Evolutionary conservation across 805 yeast genomes (phyloP), one percentile per base, ranked within the genome.

Genomic region (Cyberlindnera japonica): DNA sequence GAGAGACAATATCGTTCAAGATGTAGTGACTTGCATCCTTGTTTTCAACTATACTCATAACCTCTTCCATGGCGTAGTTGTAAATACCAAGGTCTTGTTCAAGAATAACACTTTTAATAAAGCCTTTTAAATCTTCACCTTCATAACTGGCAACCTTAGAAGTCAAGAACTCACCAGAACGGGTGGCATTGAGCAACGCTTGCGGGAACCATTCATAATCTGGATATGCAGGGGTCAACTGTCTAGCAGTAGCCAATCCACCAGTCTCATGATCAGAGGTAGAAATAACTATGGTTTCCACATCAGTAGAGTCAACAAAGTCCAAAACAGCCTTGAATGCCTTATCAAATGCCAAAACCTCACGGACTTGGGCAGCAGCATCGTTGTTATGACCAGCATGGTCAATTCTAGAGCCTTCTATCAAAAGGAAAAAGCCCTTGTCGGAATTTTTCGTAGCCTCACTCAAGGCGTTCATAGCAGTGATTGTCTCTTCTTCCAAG

Each of bases 231-330:
- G 69, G 60, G 5, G 78, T 57, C 27, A 84, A 62, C 67, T 90
- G 96, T 63, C 90, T 77, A 0, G 95, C 88, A 33, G 86, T 75
- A n/a, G 84, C 83, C 48, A 90, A 71, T 0, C 97, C 98, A 47
- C 98, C 98, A 19, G 97, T 90, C 61, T 90, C 98, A 67, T 90
- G 98, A 61, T 90, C 97, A 18, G 95, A 83, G 2, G 96, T 88
- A 19, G 91, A 79, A 30, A 90, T 69, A 29, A 87, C 74, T 33
- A 83, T 68, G 3, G 96, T 87, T 51, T 88, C 96, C 11, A 75
- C 79, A 37, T 83, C 87, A 2, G 83, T 56, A 8, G 69, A 58
- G 50, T 82, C 79, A 27, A 83, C 85, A 59, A 78, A 88, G 30
- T 84, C 77, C 38, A 77, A 63, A 3, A 82, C 95, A 10, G 86